These are phyloP conservation scores for Camellia japonica DNA, from an alignment of 148 eudicot species.

Conservation along the genomic window DNA sequence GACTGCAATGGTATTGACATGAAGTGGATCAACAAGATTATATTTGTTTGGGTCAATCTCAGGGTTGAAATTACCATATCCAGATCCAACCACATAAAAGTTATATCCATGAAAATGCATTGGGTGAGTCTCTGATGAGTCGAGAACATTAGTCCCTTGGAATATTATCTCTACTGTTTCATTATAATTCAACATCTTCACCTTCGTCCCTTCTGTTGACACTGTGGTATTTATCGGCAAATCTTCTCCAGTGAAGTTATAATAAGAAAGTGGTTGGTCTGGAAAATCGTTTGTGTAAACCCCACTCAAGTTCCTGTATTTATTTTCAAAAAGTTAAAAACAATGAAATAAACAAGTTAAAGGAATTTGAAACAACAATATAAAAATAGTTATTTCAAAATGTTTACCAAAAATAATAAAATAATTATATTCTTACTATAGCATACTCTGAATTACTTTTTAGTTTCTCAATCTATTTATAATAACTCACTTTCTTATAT, in stretches of 20 bases:
- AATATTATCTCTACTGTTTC: constrained; percentile 5
- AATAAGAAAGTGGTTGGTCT: not conserved
- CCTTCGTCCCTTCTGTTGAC: not conserved
- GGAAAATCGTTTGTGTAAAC: not conserved
- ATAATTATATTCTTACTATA: no score
- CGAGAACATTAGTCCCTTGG: not conserved
- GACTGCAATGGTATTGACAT: not conserved
- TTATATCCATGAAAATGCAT: constrained; percentile 7
- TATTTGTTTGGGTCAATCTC: not conserved
- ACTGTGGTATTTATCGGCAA: no score
- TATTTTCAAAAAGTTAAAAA: no score
- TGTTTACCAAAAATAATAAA: no score
- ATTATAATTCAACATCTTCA: constrained; percentile 1
- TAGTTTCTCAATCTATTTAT: no score
- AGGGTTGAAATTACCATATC: not conserved
- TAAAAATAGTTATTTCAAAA: no score
- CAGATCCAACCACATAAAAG: constrained; percentile 12
- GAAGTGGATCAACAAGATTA: constrained; percentile 1
- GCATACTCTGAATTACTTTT: no score
- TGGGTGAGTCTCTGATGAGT: constrained; percentile 1
- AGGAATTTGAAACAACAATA: no score
- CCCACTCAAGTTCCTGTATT: not conserved
- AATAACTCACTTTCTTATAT: no score
- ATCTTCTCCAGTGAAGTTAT: not conserved
- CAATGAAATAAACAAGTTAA: no score